These are phyloP conservation scores for Monilinia laxa DNA, from an alignment of 2,329 filamentous ascomycete genomes.

Conservation along the genomic window DNA sequence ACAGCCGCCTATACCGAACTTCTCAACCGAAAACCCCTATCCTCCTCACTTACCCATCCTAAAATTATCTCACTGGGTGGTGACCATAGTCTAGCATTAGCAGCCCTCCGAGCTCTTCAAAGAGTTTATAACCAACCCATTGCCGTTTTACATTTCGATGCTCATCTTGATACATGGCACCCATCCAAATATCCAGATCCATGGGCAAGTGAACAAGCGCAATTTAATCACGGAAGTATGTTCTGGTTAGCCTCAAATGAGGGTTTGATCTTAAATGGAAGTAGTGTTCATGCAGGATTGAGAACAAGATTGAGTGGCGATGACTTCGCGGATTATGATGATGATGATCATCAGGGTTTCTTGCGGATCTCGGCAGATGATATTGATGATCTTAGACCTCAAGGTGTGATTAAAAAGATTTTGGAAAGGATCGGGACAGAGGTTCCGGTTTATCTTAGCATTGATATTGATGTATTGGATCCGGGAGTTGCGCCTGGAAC, in stretches of 20 bases:
- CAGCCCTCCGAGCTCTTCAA: slow-evolving; percentile 65
- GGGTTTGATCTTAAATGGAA: slow-evolving; percentile 71
- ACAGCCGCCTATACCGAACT: slow-evolving; percentile 43
- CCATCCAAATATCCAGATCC: slow-evolving; percentile 70
- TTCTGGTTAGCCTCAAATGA: slow-evolving; percentile 86
- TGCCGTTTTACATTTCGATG: slow-evolving; percentile 74
- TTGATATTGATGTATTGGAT: slow-evolving; percentile 81
- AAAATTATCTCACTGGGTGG: slow-evolving; percentile 67
- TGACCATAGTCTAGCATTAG: slow-evolving; percentile 69
- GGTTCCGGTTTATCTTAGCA: slow-evolving; percentile 75
- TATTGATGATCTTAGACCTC: slow-evolving; percentile 76
- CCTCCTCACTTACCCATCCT: slow-evolving; percentile 33
- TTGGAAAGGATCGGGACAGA: slow-evolving; percentile 69
- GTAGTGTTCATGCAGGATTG: slow-evolving; percentile 78
- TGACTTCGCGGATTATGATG: slow-evolving; percentile 66
- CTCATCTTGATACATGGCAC: slow-evolving; percentile 42
- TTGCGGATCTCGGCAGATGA: slow-evolving; percentile 79
- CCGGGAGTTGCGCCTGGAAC: slow-evolving; percentile 71
- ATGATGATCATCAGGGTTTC: slow-evolving; percentile 75
- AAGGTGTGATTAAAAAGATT: slow-evolving; percentile 69
- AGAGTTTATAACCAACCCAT: slow-evolving; percentile 61
- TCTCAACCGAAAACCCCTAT: slow-evolving; percentile 33
- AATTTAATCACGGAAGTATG: slow-evolving; percentile 88
- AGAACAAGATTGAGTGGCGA: slow-evolving; percentile 70
- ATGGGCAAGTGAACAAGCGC: slow-evolving; percentile 68